These are phyloP conservation scores for Phlegmacium glaucopus DNA, from an alignment of 768 basidiomycete genomes.

Conservation along the genomic window DNA sequence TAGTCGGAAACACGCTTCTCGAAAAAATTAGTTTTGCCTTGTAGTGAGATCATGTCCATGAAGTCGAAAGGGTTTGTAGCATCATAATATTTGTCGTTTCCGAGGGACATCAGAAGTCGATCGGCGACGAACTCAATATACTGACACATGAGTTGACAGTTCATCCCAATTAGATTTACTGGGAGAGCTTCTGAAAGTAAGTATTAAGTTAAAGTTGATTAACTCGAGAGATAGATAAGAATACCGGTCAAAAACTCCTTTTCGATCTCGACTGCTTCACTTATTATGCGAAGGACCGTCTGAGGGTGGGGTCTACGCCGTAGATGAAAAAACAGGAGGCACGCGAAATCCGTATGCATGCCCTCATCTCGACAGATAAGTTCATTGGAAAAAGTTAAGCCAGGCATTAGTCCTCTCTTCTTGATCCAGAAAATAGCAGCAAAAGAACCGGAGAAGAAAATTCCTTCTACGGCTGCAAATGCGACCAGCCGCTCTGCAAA, in stretches of 20 bases:
- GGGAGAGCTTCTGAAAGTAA: conserved; percentile 73
- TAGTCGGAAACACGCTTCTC: conserved; percentile 94
- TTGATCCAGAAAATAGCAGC: conserved; percentile 98
- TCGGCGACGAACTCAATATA: conserved; percentile 95
- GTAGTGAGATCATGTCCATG: conserved; percentile 94
- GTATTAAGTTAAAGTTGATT: not conserved
- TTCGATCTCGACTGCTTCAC: conserved; percentile 84
- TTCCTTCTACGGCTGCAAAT: conserved; percentile 95
- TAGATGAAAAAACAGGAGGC: conserved; percentile 85
- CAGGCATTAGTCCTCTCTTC: conserved; percentile 97
- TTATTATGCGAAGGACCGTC: conserved; percentile 69
- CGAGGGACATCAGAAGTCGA: conserved; percentile 81
- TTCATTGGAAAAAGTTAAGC: conserved; percentile 95
- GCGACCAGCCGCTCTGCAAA: conserved; percentile 93
- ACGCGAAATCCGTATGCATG: conserved; percentile 97
- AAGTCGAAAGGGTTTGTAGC: conserved; percentile 88
- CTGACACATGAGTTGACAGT: conserved; percentile 82
- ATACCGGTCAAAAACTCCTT: conserved; percentile 84
- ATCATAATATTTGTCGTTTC: conserved; percentile 84
- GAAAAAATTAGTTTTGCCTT: conserved; percentile 98
- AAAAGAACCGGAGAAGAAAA: conserved; percentile 96
- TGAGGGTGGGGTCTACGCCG: conserved; percentile 83
- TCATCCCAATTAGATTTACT: conserved; percentile 91
- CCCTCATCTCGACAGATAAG: conserved; percentile 97
- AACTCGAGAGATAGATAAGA: conserved; percentile 25